Evolutionary conservation across 345 rosid species (phyloP).

Genomic region (Anacardium occidentale): DNA sequence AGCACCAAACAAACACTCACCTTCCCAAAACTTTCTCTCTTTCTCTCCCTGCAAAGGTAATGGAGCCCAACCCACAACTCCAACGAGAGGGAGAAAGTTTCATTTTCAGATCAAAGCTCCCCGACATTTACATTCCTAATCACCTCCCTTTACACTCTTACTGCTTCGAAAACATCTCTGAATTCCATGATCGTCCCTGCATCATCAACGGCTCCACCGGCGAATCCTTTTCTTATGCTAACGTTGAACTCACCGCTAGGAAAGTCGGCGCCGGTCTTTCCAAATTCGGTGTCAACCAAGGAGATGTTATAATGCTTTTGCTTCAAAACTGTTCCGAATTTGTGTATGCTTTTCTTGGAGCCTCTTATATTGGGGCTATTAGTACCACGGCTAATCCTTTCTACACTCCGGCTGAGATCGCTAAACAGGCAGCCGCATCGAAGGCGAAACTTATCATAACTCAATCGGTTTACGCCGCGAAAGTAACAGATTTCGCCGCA

Average conservation of each 20-base stretch:
- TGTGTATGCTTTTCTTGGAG: constrained; percentile 58
- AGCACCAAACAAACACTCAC: constrained; percentile 29
- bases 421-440: constrained; percentile 49
- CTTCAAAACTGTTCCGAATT: constrained; percentile 63
- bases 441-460: constrained; percentile 46
- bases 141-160: constrained; percentile 60
- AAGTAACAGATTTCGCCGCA: constrained; percentile 38
- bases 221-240: constrained; percentile 39
- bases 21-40: constrained; percentile 19
- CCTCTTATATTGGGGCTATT: constrained; percentile 48
- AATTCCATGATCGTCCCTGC: constrained; percentile 44
- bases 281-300: constrained; percentile 45
- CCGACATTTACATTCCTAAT: constrained; percentile 57
- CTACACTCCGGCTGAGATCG: constrained; percentile 56
- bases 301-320: constrained; percentile 68
- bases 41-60: constrained; percentile 15
- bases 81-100: constrained; percentile 33
- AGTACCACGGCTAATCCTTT: constrained; percentile 64
- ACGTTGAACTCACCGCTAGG: constrained; percentile 53
- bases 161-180: constrained; percentile 48
- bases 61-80: constrained; percentile 30
- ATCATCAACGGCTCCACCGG: constrained; percentile 59
- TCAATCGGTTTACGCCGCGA: constrained; percentile 39
- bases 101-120: constrained; percentile 62
- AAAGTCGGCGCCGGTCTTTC: constrained; percentile 54